Conservation (phyloP, 495 filamentous ascomycete genomes). For the Talaromyces ruber region DNA sequence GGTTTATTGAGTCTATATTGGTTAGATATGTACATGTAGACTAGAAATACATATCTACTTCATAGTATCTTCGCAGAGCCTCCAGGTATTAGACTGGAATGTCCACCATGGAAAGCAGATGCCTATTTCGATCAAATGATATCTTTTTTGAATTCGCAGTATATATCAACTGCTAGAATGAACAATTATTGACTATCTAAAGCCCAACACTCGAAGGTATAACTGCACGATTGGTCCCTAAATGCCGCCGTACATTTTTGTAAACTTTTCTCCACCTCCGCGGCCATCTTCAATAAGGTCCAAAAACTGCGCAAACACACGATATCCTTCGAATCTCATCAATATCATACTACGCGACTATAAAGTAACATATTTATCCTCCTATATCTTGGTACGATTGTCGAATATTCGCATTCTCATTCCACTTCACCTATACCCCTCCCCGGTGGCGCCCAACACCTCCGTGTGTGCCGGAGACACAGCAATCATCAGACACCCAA, state of each 20-base stretch:
- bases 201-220: not conserved
- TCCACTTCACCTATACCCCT: not conserved
- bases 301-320: not conserved
- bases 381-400: not conserved
- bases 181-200: not conserved
- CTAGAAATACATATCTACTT: not conserved
- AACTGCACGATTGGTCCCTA: conserved; percentile 9
- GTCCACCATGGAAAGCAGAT: not conserved
- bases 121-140: not conserved
- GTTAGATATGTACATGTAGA: not conserved
- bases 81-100: not conserved
- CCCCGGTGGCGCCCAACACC: not conserved
- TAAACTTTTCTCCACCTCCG: conserved; percentile 1
- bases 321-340: not conserved
- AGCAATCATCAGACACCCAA: not conserved
- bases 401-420: not conserved
- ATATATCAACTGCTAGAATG: not conserved
- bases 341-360: not conserved
- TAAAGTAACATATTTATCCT: not conserved
- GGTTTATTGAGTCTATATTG: not conserved
- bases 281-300: not conserved
- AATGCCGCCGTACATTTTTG: conserved; percentile 15
- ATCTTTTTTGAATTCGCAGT: not conserved
- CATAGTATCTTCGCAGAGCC: not conserved
- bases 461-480: not conserved